Evolutionary conservation across 2,329 filamentous ascomycete species (phyloP).

Genomic region (Aaosphaeria arxii): DNA sequence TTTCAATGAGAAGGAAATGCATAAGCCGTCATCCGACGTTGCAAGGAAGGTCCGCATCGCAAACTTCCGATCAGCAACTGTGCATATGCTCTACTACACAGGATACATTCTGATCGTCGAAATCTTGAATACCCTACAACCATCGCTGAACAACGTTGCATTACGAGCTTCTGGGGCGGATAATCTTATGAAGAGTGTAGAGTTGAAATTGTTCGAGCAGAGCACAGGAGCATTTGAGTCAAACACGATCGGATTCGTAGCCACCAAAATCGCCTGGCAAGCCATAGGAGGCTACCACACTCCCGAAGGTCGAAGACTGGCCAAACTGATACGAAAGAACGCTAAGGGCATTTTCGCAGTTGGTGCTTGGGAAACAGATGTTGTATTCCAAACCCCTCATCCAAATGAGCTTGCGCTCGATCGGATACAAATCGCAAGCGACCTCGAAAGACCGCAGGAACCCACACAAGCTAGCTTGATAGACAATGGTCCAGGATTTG

Average conservation of each 20-base stretch:
- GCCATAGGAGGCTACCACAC: slow-evolving; percentile 19
- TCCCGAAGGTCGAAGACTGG: slow-evolving; percentile 17
- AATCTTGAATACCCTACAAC: slow-evolving; percentile 15
- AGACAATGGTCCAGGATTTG: no score
- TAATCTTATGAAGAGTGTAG: slow-evolving; percentile 16
- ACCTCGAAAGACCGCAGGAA: no score
- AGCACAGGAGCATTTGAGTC: slow-evolving; percentile 12
- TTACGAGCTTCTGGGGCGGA: slow-evolving; percentile 16
- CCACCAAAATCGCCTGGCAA: slow-evolving; percentile 24
- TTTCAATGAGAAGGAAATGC: slow-evolving; percentile 12
- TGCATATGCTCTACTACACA: slow-evolving; percentile 23
- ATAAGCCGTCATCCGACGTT: slow-evolving; percentile 2
- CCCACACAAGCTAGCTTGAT: no score
- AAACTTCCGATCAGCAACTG: slow-evolving; percentile 17
- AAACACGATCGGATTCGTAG: slow-evolving; percentile 22
- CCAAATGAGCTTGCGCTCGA: no score
- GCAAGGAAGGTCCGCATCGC: slow-evolving; percentile 13
- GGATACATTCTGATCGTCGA: slow-evolving; percentile 17
- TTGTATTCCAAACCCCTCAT: background rate
- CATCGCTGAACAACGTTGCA: slow-evolving; percentile 9
- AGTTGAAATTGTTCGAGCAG: slow-evolving; percentile 17
- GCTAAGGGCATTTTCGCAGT: slow-evolving; percentile 9
- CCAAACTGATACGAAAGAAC: slow-evolving; percentile 8
- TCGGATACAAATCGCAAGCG: no score
- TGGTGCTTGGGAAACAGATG: slow-evolving; percentile 7